Base-by-base conservation (phyloP, 2,329 filamentous ascomycete species). In the Neopestalotiopsis sp. region DNA sequence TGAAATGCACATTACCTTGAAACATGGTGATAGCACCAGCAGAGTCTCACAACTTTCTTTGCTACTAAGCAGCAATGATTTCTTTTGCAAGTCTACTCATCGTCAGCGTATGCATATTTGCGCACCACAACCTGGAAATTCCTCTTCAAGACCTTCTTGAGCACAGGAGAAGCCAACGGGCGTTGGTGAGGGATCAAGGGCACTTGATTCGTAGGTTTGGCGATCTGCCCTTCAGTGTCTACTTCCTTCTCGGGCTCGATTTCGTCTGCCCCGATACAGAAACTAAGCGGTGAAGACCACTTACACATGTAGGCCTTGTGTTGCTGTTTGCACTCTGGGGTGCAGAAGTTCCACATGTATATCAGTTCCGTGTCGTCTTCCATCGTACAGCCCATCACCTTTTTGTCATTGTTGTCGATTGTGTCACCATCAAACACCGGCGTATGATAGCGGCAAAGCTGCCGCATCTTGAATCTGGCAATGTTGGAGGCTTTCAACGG, bases 401-500 rank as follows among this genome's bases (percentile, higher is more conserved):
- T 38, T 10, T 20, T 52, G 45, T 3, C 17, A 17, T n/a, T 17
- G 45, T 20, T 9, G 4, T 6, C n/a, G 17, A 7, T 17, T 20
- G 6, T 20, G 45, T 5, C n/a, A 17, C 45, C n/a, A 6, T 52
- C n/a, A 20, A 52, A 17, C 45, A 14, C 45, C 14, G 45, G 45
- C 14, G 9, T 17, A 10, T 9, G 9, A 20, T 52, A 4, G 6
- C n/a, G 17, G 6, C 45, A 52, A 6, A 20, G 45, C 5, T 17
- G 17, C 6, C 32, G 17, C 60, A 38, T 30, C 32, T 24, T 4
- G 14, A 17, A 38, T 3, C 60, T 14, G 32, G 92, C 92, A 74
- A 88, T 92, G n/a, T 84, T 92, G 2, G 90, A 90, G 78, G 81
- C 92, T 38, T 82, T 92, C 4, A 86, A 89, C 0, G 86, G 91